phyloP scores from a whole-genome alignment of 1,139 yeast species.

The Lodderomyces pseudojiufengensis region DNA sequence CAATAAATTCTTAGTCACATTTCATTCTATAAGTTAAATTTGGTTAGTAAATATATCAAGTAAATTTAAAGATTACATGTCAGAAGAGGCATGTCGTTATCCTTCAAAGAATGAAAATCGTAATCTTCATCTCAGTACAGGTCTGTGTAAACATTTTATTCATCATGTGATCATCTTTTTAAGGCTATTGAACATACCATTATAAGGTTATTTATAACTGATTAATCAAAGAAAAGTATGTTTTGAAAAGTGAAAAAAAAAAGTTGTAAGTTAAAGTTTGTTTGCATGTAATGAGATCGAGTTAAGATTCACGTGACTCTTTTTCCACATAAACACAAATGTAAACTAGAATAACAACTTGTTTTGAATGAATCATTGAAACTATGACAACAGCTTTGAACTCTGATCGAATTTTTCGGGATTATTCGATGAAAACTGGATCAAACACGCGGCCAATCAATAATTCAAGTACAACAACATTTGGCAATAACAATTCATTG shows the following conservation, averaged over 20 bases:
- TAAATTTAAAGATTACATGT: too few relatives aligned
- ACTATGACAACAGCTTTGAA: constrained; percentile 5
- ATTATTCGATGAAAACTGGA: constrained; percentile 10
- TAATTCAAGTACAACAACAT: constrained; percentile 4
- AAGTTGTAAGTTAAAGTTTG: too few relatives aligned
- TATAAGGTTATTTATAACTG: too few relatives aligned
- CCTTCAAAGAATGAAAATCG: constrained; percentile 24
- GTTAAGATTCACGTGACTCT: constrained; percentile 3
- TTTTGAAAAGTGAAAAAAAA: too few relatives aligned
- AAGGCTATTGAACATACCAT: too few relatives aligned
- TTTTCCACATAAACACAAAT: not conserved
- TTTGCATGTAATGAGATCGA: too few relatives aligned
- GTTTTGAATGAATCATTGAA: not conserved
- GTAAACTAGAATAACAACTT: not conserved
- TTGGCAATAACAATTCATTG: constrained; percentile 2
- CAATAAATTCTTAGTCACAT: too few relatives aligned
- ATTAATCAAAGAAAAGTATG: too few relatives aligned
- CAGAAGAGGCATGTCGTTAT: constrained; percentile 38
- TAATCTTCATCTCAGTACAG: constrained; percentile 45
- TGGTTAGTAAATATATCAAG: too few relatives aligned
- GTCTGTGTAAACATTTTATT: constrained; percentile 47
- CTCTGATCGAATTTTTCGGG: constrained; percentile 12
- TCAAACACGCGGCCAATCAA: constrained; percentile 5
- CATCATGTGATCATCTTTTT: too few relatives aligned
- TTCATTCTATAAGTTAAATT: too few relatives aligned